phyloP scores from a whole-genome alignment of 495 filamentous ascomycete species.

The Talaromyces borbonicus region DNA sequence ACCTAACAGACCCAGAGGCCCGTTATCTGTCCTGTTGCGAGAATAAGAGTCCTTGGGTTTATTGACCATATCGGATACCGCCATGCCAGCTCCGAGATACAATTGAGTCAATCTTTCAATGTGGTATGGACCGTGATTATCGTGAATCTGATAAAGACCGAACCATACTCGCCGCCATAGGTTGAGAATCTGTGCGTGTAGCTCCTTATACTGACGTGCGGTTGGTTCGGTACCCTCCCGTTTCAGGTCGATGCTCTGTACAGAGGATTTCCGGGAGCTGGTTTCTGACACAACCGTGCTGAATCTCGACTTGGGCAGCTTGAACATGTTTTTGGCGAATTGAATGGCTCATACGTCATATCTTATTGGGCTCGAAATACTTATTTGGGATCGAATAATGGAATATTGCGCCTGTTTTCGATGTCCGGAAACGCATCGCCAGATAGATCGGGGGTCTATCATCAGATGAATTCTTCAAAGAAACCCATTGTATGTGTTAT shows the following conservation, averaged over 20 bases:
- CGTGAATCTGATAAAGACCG: conserved; percentile 14
- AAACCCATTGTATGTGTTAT: no score
- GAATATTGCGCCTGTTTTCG: no score
- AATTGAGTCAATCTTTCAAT: conserved; percentile 12
- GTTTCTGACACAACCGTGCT: not conserved
- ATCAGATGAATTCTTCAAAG: no score
- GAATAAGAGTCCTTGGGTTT: not conserved
- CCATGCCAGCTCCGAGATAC: conserved; percentile 13
- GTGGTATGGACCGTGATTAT: conserved; percentile 10
- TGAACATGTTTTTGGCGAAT: conserved; percentile 2
- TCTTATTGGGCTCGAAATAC: no score
- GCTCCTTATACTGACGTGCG: conserved; percentile 9
- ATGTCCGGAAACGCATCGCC: no score
- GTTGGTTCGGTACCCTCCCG: not conserved
- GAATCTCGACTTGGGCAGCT: not conserved
- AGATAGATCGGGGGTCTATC: no score
- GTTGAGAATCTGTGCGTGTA: conserved; percentile 12
- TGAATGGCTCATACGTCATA: no score
- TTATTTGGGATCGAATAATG: no score
- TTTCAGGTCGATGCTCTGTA: conserved; percentile 1
- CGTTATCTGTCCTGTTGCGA: not conserved
- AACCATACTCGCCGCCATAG: conserved; percentile 17
- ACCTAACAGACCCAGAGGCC: conserved; percentile 2
- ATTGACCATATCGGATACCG: conserved; percentile 2
- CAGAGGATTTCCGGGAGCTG: not conserved